Base-by-base conservation (phyloP, 257 asterid genomes). In the Petunia axillaris region DNA sequence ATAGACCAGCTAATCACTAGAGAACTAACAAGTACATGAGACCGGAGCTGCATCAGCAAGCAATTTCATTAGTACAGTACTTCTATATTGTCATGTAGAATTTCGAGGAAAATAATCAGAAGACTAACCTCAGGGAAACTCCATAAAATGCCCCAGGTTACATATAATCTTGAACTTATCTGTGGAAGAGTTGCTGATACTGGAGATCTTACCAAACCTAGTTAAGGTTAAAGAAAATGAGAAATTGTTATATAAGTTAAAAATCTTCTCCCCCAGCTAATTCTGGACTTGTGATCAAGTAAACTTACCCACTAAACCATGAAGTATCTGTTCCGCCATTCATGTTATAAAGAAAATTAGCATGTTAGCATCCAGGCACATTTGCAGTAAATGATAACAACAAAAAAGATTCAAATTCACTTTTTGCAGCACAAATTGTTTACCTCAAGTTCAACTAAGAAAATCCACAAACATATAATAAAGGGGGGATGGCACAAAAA, bases 191-290 rank as follows among this genome's bases (percentile, higher is more conserved):
- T 96, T 65, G 98, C 97, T 76, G 93, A 82, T 80, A 93, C 89
- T 48, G 99, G 99, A 76, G 99, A 96, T 86, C 99, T 86, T 81
- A 96, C 97, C 81, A 91, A 76, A 64, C 98, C 98, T 85, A 78
- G 64, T 6, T 41, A 57, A 46, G 6, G 75, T 9, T 6, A 4
- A 36, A 6, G 0, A 7, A 39, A 41, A 48, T 64, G 57, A 70
- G 40, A 52, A 77, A 46, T 38, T 35, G 63, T 43, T 78, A 78
- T 1, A 13, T 36, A 39, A 63, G 48, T 36, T 50, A 1, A 11
- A 44, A 78, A 6, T 36, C 46, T 59, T 77, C 75, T 77, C 37
- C 41, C 13, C 16, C 41, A 48, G 58, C 41, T 70, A 44, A 46
- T 10, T 70, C 2, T 8, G 4, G 38, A 65, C 15, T 70, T 64